phyloP scores from a whole-genome alignment of 371 early-diverging fungal species.

The Mortierella sp. region DNA sequence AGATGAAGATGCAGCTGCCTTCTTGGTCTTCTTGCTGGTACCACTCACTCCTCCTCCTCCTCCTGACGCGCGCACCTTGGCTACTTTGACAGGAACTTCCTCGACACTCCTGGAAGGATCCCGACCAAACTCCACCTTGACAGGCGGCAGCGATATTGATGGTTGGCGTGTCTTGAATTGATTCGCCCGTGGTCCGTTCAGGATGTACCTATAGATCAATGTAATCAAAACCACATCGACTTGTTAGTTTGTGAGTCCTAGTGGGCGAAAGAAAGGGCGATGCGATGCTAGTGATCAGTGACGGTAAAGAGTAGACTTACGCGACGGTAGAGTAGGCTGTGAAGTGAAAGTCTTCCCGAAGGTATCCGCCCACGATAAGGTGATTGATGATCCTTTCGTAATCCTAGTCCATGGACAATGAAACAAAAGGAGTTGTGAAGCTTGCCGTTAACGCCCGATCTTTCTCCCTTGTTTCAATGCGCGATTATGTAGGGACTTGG shows the following conservation, averaged over 20 bases:
- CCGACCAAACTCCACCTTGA: constrained; percentile 42
- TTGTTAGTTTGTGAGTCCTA: neutral
- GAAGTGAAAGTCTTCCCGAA: constrained; percentile 70
- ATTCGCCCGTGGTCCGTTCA: constrained; percentile 36
- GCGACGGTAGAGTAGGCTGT: constrained; percentile 70
- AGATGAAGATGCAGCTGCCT: neutral
- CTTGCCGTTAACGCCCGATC: too few relatives aligned
- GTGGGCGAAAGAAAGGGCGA: neutral
- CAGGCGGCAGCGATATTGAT: constrained; percentile 7
- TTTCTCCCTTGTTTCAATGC: too few relatives aligned
- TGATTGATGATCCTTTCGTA: constrained; percentile 68
- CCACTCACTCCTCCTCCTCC: neutral
- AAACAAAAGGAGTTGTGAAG: too few relatives aligned
- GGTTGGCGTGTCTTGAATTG: constrained; percentile 20
- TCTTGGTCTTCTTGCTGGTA: neutral
- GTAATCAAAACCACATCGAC: neutral
- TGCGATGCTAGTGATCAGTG: neutral
- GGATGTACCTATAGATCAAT: constrained; percentile 33
- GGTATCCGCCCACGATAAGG: constrained; percentile 62
- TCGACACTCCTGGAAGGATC: constrained; percentile 32
- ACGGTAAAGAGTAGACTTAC: constrained; percentile 45
- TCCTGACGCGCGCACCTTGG: neutral
- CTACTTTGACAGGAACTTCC: neutral
- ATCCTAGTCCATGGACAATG: constrained; percentile 40
- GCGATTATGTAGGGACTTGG: too few relatives aligned